A percentile compares a stretch with the other conserved stretches of the same genome.
phyloP scores from a whole-genome alignment of 306 rosid genomes.

The Vigna angularis region DNA sequence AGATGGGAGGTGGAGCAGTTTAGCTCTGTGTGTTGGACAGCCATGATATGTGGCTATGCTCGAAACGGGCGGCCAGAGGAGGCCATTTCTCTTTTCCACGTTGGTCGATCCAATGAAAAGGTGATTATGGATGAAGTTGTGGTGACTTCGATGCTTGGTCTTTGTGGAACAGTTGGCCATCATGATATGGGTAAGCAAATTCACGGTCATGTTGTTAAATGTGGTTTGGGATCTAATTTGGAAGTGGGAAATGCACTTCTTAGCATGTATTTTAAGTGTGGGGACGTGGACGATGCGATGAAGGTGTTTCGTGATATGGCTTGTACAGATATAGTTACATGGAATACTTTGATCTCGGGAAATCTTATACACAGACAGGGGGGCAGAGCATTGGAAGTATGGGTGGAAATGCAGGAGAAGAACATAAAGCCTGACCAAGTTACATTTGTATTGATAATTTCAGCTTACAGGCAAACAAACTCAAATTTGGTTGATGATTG shows the following conservation, averaged over 20 bases:
- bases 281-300: conserved; percentile 73
- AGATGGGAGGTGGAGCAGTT: conserved; percentile 62
- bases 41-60: conserved; percentile 81
- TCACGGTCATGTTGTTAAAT: conserved; percentile 69
- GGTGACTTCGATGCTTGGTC: conserved; percentile 62
- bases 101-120: conserved; percentile 61
- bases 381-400: conserved; percentile 67
- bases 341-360: conserved; percentile 84
- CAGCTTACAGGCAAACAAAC: conserved; percentile 72
- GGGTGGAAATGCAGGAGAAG: conserved; percentile 74
- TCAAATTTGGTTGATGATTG: conserved; percentile 73
- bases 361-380: conserved; percentile 77
- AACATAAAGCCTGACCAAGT: conserved; percentile 68
- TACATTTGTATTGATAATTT: conserved; percentile 69
- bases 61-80: conserved; percentile 63
- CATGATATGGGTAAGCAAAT: conserved; percentile 87
- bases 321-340: conserved; percentile 66
- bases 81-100: conserved; percentile 69
- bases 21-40: conserved; percentile 65
- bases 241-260: conserved; percentile 76
- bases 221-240: conserved; percentile 61
- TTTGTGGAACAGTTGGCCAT: conserved; percentile 76
- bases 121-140: conserved; percentile 75
- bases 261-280: conserved; percentile 88
- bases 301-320: conserved; percentile 60